Evolutionary conservation across 192 early-diverging fungal genomes (phyloP).

Genomic region (Thamnidium elegans): DNA sequence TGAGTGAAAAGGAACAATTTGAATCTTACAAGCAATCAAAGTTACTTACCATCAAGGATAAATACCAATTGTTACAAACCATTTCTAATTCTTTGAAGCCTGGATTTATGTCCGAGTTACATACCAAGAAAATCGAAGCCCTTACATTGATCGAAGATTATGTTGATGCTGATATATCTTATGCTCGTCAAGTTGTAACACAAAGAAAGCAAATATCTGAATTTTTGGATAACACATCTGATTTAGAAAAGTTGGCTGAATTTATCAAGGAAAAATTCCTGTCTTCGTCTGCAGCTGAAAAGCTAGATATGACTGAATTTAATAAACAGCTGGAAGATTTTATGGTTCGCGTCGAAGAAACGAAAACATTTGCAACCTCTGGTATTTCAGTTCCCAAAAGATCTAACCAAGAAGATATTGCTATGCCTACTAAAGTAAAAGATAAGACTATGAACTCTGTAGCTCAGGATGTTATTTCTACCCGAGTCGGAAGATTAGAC

Average conservation of each 20-base stretch:
- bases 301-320: not conserved
- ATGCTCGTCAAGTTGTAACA: constrained; percentile 6
- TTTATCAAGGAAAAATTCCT: constrained; percentile 14
- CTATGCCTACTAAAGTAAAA: constrained; percentile 12
- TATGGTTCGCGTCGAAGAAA: not conserved
- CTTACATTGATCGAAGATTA: not conserved
- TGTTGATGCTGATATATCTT: not conserved
- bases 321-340: constrained; percentile 3
- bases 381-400: not conserved
- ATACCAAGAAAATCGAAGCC: constrained; percentile 13
- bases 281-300: not conserved
- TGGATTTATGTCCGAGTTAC: constrained; percentile 10
- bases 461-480: constrained; percentile 4
- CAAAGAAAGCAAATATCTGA: constrained; percentile 12
- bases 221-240: not conserved
- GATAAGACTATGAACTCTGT: constrained; percentile 18
- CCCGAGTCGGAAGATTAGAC: constrained; percentile 7
- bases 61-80: not conserved
- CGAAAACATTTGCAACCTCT: not conserved
- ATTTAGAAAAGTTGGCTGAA: constrained; percentile 14
- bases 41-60: not conserved
- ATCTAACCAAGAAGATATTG: constrained; percentile 1
- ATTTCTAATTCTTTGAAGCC: constrained; percentile 1
- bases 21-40: not conserved
- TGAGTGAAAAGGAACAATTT: not conserved